A percentile compares a stretch with the other conserved stretches of the same genome.
These are phyloP conservation scores for Apiotrichum porosum DNA, from an alignment of 1,284 basidiomycete genomes.

Conservation along the genomic window DNA sequence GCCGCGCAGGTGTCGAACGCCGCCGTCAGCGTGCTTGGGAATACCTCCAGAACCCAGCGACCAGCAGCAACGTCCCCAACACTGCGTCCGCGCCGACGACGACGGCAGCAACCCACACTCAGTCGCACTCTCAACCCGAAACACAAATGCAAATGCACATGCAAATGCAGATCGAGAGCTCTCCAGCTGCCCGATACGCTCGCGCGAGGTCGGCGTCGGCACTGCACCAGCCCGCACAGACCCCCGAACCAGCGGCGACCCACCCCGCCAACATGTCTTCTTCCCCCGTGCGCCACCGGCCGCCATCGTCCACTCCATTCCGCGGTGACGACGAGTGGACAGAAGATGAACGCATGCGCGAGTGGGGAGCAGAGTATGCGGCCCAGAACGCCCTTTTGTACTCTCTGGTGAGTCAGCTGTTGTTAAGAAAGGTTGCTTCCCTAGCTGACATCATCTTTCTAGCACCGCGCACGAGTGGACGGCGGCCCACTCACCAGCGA, in stretches of 20 bases:
- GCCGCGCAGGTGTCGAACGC: slow-evolving; percentile 8
- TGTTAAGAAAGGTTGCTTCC: too few species aligned
- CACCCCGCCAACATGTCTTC: slow-evolving; percentile 12
- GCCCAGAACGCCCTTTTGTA: slow-evolving; percentile 16
- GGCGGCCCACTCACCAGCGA: neutral
- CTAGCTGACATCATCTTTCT: too few species aligned
- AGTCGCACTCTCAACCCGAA: neutral
- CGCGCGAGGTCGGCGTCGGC: neutral
- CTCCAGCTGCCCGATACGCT: neutral
- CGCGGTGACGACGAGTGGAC: slow-evolving; percentile 15
- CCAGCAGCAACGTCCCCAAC: neutral
- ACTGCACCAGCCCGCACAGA: neutral
- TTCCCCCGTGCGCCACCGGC: slow-evolving; percentile 17
- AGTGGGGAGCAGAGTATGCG: slow-evolving; percentile 21
- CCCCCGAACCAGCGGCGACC: neutral
- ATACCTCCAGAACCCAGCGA: slow-evolving; percentile 12
- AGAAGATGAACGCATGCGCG: slow-evolving; percentile 16
- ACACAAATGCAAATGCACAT: neutral
- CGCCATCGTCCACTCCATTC: slow-evolving; percentile 14
- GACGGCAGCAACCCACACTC: neutral
- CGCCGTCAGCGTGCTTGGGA: slow-evolving; percentile 17
- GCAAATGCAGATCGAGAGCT: neutral
- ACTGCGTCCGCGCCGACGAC: neutral
- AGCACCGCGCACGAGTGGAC: slow-evolving; percentile 3
- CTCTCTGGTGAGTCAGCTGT: slow-evolving; percentile 13